These are phyloP conservation scores for Penicillium diatomitis DNA, from an alignment of 495 filamentous ascomycete species.

Conservation along the genomic window DNA sequence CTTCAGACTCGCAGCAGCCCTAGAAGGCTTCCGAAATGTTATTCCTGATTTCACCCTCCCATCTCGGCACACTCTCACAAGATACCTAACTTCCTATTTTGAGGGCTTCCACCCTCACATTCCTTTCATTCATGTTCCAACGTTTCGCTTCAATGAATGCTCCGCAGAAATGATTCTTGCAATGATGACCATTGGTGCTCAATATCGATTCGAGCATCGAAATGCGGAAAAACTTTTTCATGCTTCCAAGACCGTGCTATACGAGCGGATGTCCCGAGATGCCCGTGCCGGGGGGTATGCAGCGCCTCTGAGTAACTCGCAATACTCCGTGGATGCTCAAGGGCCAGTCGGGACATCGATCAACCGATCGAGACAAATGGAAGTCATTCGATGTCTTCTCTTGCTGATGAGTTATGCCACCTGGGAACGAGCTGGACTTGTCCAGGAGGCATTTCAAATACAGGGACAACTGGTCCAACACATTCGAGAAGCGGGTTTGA, in stretches of 20 bases:
- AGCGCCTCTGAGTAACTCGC: slow-evolving; percentile 5
- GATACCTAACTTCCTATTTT: slow-evolving; percentile 31
- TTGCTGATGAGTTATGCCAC: slow-evolving; percentile 32
- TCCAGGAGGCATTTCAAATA: slow-evolving; percentile 29
- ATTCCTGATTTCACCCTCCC: slow-evolving; percentile 31
- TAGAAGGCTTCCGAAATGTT: slow-evolving; percentile 30
- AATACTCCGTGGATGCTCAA: slow-evolving; percentile 8
- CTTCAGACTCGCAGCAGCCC: slow-evolving; percentile 24
- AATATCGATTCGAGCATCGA: slow-evolving; percentile 30
- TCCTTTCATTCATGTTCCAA: slow-evolving; percentile 28
- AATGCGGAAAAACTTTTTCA: slow-evolving; percentile 28
- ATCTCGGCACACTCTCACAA: slow-evolving; percentile 29
- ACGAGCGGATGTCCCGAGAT: slow-evolving; percentile 23
- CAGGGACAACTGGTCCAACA: slow-evolving; percentile 26
- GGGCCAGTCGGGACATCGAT: slow-evolving; percentile 4
- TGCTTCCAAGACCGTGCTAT: slow-evolving; percentile 25
- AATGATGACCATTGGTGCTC: slow-evolving; percentile 28
- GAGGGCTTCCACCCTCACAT: slow-evolving; percentile 31
- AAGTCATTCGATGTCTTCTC: slow-evolving; percentile 28
- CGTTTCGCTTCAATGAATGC: slow-evolving; percentile 26
- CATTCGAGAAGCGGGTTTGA: slow-evolving; percentile 24
- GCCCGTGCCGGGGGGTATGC: slow-evolving; percentile 9
- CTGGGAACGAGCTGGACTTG: slow-evolving; percentile 29
- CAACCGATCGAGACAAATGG: slow-evolving; percentile 18
- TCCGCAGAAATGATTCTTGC: slow-evolving; percentile 24